phyloP scores from a whole-genome alignment of 305 asterid genomes.

The Fraxinus dipetala region DNA sequence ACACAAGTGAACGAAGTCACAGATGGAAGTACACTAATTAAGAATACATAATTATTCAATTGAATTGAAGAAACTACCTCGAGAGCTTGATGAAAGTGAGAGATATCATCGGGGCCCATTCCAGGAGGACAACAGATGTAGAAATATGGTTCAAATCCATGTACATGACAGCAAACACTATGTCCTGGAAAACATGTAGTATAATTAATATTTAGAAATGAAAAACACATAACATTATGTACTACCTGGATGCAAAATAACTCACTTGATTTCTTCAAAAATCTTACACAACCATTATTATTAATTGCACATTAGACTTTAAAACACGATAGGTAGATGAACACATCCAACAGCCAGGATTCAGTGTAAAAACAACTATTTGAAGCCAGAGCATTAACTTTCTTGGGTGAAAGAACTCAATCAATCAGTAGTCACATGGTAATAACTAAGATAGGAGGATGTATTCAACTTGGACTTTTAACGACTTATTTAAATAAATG shows the following conservation, averaged over 20 bases:
- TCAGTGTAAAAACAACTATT: constrained; percentile 2
- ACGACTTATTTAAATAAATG: background rate
- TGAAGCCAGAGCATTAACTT: background rate
- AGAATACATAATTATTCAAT: constrained; percentile 7
- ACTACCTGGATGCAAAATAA: background rate
- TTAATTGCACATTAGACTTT: background rate
- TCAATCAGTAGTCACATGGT: background rate
- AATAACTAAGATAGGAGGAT: background rate
- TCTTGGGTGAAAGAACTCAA: constrained; percentile 4
- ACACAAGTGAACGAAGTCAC: background rate
- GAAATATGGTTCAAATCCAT: constrained; percentile 96
- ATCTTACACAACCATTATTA: background rate
- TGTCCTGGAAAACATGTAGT: constrained; percentile 58
- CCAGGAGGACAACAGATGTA: constrained; percentile 86
- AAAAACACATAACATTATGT: constrained; percentile 7
- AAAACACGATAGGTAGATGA: background rate
- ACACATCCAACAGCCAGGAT: background rate
- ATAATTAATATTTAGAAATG: constrained; percentile 17
- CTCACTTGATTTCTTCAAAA: background rate
- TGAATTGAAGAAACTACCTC: constrained; percentile 51
- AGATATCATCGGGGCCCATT: constrained; percentile 96
- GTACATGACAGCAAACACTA: constrained; percentile 90
- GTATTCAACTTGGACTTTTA: background rate
- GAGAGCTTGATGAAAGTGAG: constrained; percentile 80
- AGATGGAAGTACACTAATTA: constrained; percentile 15